Percentiles rank a stretch among this genome's conserved stretches.
Conservation (phyloP, 192 early-diverging fungal genomes). For the Chytriomyces sp. region DNA sequence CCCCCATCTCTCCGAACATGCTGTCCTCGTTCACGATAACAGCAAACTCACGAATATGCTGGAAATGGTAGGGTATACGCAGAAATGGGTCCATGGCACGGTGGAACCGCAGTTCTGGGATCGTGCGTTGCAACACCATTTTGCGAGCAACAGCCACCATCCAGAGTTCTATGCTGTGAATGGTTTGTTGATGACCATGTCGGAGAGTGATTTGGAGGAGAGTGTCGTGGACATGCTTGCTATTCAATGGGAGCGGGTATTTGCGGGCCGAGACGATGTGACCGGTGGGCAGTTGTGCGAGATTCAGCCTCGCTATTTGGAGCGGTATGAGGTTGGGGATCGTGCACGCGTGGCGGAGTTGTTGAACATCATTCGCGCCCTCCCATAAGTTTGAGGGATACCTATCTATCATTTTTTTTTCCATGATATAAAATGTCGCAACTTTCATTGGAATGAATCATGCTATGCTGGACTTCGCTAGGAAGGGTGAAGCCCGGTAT, state of each 20-base stretch:
- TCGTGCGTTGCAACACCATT: background rate
- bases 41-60: background rate
- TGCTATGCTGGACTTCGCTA: too few relatives aligned
- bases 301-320: background rate
- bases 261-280: background rate
- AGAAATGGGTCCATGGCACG: background rate
- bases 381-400: too few relatives aligned
- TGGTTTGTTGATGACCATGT: background rate
- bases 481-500: too few relatives aligned
- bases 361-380: background rate
- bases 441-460: too few relatives aligned
- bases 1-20: background rate
- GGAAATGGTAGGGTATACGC: background rate
- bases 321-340: background rate
- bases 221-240: conserved; percentile 5
- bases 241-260: background rate
- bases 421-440: too few relatives aligned
- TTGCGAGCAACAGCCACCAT: background rate
- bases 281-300: background rate
- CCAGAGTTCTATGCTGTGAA: background rate
- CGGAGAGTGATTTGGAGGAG: conserved; percentile 3
- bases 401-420: too few relatives aligned
- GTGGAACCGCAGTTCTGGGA: background rate
- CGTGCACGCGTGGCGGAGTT: background rate
- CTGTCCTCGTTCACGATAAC: background rate